These are phyloP conservation scores for Camellia sinensis DNA, from an alignment of 148 eudicot species.

Conservation along the genomic window DNA sequence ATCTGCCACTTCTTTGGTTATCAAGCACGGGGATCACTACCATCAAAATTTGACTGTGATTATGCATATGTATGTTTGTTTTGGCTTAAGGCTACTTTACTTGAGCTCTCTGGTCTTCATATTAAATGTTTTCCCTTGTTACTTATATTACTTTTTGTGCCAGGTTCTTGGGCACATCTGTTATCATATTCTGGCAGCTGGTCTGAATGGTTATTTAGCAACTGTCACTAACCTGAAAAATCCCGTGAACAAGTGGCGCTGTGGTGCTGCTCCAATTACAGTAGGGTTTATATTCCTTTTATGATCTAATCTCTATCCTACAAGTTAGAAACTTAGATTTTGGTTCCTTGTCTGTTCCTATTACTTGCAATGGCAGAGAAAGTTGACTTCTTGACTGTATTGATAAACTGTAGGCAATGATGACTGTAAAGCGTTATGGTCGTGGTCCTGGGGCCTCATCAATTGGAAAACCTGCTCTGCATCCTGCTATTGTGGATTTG, in stretches of 20 bases:
- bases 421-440: slow-evolving; percentile 86
- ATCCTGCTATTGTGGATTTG: slow-evolving; percentile 89
- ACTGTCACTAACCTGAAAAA: slow-evolving; percentile 86
- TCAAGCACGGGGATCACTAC: slow-evolving; percentile 97
- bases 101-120: background rate
- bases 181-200: slow-evolving; percentile 94
- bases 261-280: slow-evolving; percentile 98
- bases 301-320: background rate
- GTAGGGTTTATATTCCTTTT: slow-evolving; percentile 36
- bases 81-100: slow-evolving; percentile 1
- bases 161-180: slow-evolving; percentile 96
- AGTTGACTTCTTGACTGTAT: slow-evolving; percentile 5
- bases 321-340: background rate
- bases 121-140: background rate
- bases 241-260: slow-evolving; percentile 88
- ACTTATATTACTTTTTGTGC: slow-evolving; percentile 14
- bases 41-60: slow-evolving; percentile 96
- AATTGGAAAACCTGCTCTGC: slow-evolving; percentile 84
- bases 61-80: slow-evolving; percentile 75
- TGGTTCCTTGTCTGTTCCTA: slow-evolving; percentile 10
- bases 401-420: slow-evolving; percentile 69
- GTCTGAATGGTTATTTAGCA: slow-evolving; percentile 94
- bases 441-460: slow-evolving; percentile 75
- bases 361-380: background rate
- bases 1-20: slow-evolving; percentile 99